These are phyloP conservation scores for Schwanniomyces etchellsii DNA, from an alignment of 1,139 yeast species.

Conservation along the genomic window DNA sequence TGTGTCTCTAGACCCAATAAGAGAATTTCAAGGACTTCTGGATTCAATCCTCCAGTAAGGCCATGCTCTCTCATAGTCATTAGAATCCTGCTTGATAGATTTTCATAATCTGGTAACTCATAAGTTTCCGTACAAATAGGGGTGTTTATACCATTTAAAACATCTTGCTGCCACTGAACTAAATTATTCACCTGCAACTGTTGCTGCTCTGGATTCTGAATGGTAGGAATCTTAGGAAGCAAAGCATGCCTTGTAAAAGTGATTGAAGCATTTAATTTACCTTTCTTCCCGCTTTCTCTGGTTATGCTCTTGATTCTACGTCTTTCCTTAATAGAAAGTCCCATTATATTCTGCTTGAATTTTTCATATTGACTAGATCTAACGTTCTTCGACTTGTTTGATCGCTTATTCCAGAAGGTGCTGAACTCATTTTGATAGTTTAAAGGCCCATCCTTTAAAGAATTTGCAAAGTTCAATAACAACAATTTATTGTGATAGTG, in stretches of 20 bases:
- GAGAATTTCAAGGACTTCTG: conserved; percentile 71
- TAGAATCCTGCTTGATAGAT: conserved; percentile 61
- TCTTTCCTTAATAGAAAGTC: conserved; percentile 79
- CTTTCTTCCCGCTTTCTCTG: conserved; percentile 73
- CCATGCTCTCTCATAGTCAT: conserved; percentile 93
- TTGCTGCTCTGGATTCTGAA: conserved; percentile 51
- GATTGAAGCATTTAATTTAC: conserved; percentile 69
- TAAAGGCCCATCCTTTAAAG: conserved; percentile 61
- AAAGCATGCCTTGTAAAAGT: conserved; percentile 79
- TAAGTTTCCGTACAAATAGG: conserved; percentile 74
- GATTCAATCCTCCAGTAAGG: conserved; percentile 71
- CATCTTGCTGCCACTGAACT: conserved; percentile 90
- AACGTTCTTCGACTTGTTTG: conserved; percentile 39
- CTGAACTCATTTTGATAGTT: conserved; percentile 48
- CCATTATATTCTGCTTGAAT: conserved; percentile 80
- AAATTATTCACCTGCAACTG: conserved; percentile 51
- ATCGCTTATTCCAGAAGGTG: conserved; percentile 48
- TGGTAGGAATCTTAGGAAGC: conserved; percentile 84
- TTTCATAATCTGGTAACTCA: conserved; percentile 79
- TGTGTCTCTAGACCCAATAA: conserved; percentile 76
- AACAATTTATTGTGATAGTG: conserved; percentile 77
- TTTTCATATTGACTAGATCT: conserved; percentile 68
- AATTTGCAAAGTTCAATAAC: conserved; percentile 76
- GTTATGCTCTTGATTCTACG: conserved; percentile 79
- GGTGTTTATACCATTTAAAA: conserved; percentile 80